Percentiles rank a stretch among this genome's conserved stretches.
Conservation (phyloP, 78 protist species). For the Monocercomonoides exilis region DNA sequence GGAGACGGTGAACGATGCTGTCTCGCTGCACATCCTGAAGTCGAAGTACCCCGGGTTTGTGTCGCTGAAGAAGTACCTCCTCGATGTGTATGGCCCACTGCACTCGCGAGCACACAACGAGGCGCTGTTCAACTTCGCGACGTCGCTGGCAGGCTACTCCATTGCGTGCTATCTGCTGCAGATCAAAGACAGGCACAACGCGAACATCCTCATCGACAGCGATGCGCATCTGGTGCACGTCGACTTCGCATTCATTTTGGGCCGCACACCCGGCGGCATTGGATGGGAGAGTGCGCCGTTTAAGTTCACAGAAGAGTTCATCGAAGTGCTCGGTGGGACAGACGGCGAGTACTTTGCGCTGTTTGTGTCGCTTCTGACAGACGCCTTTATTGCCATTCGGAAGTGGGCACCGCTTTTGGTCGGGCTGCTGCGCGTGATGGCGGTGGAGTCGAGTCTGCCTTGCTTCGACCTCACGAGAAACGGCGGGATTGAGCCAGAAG, state of each 20-base stretch:
- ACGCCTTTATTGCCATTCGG: neutral
- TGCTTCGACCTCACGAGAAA: too few relatives aligned
- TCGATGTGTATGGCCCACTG: neutral
- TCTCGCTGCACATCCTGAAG: neutral
- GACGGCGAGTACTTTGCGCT: neutral
- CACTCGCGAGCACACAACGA: neutral
- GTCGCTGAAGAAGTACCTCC: neutral
- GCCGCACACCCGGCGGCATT: slow-evolving; percentile 23
- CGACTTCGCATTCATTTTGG: slow-evolving; percentile 40
- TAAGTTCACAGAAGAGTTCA: slow-evolving; percentile 28
- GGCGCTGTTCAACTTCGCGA: neutral
- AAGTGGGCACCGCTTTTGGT: too few relatives aligned
- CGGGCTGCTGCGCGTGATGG: too few relatives aligned
- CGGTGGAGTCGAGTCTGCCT: too few relatives aligned
- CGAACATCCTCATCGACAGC: slow-evolving; percentile 28
- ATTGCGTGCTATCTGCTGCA: slow-evolving; percentile 5
- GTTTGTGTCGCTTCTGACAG: neutral
- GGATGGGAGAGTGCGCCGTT: slow-evolving; percentile 28
- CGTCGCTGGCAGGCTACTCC: slow-evolving; percentile 8
- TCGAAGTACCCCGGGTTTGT: neutral
- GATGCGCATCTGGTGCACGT: slow-evolving; percentile 33
- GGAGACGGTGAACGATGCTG: neutral
- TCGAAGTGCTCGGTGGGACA: slow-evolving; percentile 16
- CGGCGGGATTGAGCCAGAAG: too few relatives aligned
- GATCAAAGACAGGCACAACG: slow-evolving; percentile 30